Base-by-base conservation (phyloP, 257 asterid species). In the Scutellaria minor region DNA sequence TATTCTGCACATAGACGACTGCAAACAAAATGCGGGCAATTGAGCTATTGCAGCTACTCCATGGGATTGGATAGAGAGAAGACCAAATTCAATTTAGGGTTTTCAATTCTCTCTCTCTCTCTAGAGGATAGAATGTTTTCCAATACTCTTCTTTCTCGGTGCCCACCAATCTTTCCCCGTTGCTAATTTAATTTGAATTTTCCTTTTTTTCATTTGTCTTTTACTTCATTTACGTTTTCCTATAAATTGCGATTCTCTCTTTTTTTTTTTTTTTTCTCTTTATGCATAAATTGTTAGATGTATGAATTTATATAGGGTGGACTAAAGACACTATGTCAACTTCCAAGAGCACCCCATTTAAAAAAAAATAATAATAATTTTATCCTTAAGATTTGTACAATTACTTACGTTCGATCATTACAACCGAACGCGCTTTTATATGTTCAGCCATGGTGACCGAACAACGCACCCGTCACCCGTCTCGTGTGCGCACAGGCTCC, bases 31-130 rank as follows among this genome's bases (percentile, higher is more conserved):
- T 74, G 72, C 27, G 69, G 69, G 41, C 66, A 72, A 50, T 7
- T 27, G 18, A 10, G 68, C 44, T 5, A 56, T 50, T 27, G 64
- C 31, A 75, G 78, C 20, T 59, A 56, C 45, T 70, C 63, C 80
- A 60, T 9, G 72, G 48, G 50, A 73, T 44, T 66, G 27, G 81
- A 75, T 71, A 79, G 76, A 64, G 74, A 65, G 71, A 62, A 60
- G 53, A 79, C 81, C 39, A 54, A 69, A 51, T 68, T 76, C 18
- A 74, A 66, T 69, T 18, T 73, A 82, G 86, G 86, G 86, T 82
- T 82, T 79, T 80, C 66, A 77, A 77, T 53, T 42, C 62, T 40
- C 18, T 57, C 22, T 47, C 78, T 79, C 80, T 81, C 73, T 74
- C 73, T 53, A 52, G 14, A 62, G 15, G 73, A 67, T 80, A 10